phyloP scores from a whole-genome alignment of 2,329 filamentous ascomycete species.

The Periconia digitata region DNA sequence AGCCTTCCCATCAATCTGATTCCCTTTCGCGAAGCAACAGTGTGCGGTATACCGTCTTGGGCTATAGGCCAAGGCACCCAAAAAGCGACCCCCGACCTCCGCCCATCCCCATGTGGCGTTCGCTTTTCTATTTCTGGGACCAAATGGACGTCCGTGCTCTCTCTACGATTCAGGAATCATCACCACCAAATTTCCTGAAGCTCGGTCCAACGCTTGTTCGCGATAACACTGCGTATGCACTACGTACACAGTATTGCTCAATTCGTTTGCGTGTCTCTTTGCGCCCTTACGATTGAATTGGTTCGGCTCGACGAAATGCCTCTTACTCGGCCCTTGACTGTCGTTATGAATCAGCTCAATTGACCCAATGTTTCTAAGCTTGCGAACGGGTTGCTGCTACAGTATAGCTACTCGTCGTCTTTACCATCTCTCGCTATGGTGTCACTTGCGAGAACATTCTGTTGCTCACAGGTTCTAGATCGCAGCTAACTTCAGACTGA shows the following conservation, averaged over 20 bases:
- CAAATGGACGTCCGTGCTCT: constrained; percentile 1
- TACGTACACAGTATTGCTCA: not conserved
- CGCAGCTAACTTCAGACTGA: not conserved
- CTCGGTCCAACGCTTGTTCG: not conserved
- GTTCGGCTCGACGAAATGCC: not conserved
- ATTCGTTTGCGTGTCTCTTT: not conserved
- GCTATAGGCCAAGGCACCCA: too few species aligned
- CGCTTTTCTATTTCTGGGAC: constrained; percentile 3
- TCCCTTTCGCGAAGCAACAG: not conserved
- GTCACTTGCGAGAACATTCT: not conserved
- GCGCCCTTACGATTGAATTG: not conserved
- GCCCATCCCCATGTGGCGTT: not conserved
- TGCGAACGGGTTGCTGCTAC: too few species aligned
- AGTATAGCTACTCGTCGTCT: not conserved
- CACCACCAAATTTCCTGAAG: not conserved
- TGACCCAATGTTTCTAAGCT: too few species aligned
- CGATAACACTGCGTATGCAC: not conserved
- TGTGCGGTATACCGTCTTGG: not conserved
- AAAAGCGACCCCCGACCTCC: too few species aligned
- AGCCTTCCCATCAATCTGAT: not conserved
- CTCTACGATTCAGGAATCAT: not conserved
- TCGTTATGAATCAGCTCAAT: not conserved
- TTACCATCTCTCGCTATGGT: not conserved
- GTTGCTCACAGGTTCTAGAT: not conserved
- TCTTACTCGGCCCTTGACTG: not conserved